phyloP scores from a whole-genome alignment of 768 basidiomycete species.

The Exsudoporus frostii region DNA sequence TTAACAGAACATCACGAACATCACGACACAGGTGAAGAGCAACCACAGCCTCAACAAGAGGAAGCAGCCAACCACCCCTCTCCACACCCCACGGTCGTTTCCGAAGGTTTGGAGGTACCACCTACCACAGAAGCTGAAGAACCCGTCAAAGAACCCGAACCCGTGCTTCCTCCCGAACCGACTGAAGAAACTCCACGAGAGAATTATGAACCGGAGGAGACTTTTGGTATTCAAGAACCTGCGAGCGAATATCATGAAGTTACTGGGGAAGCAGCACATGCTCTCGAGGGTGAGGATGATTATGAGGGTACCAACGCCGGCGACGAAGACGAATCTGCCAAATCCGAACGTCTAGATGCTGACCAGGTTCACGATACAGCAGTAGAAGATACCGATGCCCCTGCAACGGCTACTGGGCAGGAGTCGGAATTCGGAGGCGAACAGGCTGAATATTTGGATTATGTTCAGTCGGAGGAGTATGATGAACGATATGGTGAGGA shows the following conservation, averaged over 20 bases:
- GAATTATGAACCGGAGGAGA: slow-evolving; percentile 2
- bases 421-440: slow-evolving; percentile 27
- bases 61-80: background rate
- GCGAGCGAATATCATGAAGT: slow-evolving; percentile 17
- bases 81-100: background rate
- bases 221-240: slow-evolving; percentile 6
- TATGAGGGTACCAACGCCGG: slow-evolving; percentile 16
- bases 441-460: slow-evolving; percentile 33
- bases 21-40: slow-evolving; percentile 8
- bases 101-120: slow-evolving; percentile 1
- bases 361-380: slow-evolving; percentile 26
- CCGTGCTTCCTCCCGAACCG: background rate
- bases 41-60: slow-evolving; percentile 2
- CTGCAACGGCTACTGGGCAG: slow-evolving; percentile 4
- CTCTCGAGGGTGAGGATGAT: slow-evolving; percentile 22
- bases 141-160: slow-evolving; percentile 7
- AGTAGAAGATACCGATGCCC: slow-evolving; percentile 23
- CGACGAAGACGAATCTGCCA: slow-evolving; percentile 17
- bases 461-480: slow-evolving; percentile 34
- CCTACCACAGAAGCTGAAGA: slow-evolving; percentile 1
- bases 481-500: slow-evolving; percentile 37
- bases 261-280: slow-evolving; percentile 9
- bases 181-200: slow-evolving; percentile 10
- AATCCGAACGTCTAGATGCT: slow-evolving; percentile 25
- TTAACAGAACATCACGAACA: slow-evolving; percentile 15